phyloP scores from a whole-genome alignment of 2,329 filamentous ascomycete genomes.

The Helotiales sp. region DNA sequence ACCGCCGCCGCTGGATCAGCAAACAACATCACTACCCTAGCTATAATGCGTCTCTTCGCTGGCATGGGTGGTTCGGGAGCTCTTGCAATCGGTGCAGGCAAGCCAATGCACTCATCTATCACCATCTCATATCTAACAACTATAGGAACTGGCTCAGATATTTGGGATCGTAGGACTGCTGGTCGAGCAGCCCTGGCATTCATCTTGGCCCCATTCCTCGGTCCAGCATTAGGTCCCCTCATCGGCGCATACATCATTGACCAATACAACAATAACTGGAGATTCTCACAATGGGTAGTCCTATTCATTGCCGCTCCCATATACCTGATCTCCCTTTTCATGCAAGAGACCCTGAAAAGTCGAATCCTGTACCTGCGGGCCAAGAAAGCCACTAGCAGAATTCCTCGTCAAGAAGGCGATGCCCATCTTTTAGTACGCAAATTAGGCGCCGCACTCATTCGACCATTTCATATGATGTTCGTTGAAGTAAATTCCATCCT shows the following conservation, averaged over 20 bases:
- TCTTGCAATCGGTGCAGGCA: constrained; percentile 38
- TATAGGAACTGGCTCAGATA: constrained; percentile 51
- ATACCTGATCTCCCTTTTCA: constrained; percentile 48
- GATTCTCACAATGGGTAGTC: constrained; percentile 36
- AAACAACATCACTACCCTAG: constrained; percentile 60
- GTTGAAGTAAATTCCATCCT: constrained; percentile 54
- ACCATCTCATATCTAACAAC: constrained; percentile 6
- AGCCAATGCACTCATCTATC: background rate
- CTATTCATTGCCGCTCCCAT: constrained; percentile 42
- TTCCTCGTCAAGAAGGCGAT: constrained; percentile 26
- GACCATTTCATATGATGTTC: constrained; percentile 63
- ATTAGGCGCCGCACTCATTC: constrained; percentile 42
- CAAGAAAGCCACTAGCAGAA: constrained; percentile 43
- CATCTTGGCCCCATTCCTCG: constrained; percentile 37
- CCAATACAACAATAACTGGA: constrained; percentile 37
- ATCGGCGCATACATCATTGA: constrained; percentile 42
- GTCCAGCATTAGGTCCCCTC: constrained; percentile 36
- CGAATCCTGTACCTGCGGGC: constrained; percentile 33
- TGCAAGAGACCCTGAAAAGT: constrained; percentile 42
- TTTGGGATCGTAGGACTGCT: constrained; percentile 48
- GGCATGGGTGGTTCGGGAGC: constrained; percentile 60
- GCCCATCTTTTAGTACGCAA: constrained; percentile 31
- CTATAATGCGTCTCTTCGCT: constrained; percentile 70
- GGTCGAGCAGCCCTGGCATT: constrained; percentile 34
- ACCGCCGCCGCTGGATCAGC: constrained; percentile 63